Conservation (phyloP, 352 stramenopile genomes). For the Pythium utonaiense region DNA sequence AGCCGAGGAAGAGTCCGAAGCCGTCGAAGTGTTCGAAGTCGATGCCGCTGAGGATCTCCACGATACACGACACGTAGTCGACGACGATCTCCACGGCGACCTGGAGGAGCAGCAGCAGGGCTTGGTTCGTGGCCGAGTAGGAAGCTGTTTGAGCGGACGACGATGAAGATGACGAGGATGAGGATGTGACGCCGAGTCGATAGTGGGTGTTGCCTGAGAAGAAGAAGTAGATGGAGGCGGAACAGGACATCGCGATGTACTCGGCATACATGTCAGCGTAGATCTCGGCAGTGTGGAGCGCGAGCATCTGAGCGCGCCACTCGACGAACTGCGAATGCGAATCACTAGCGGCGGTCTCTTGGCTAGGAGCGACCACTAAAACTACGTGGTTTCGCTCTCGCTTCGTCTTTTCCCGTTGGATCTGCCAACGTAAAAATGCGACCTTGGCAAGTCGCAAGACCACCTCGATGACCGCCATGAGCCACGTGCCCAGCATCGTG, state of each 20-base stretch:
- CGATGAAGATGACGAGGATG: conserved; percentile 22
- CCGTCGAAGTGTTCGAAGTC: not conserved
- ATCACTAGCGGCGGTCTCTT: too few relatives aligned
- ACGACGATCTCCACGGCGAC: conserved; percentile 6
- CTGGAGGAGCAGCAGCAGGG: too few relatives aligned
- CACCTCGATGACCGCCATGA: conserved; percentile 22
- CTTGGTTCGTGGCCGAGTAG: too few relatives aligned
- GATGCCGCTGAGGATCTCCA: conserved; percentile 2
- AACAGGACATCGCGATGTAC: conserved; percentile 42
- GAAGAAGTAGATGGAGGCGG: conserved; percentile 29
- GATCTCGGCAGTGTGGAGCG: conserved; percentile 22
- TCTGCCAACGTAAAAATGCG: conserved; percentile 3
- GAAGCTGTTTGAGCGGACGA: too few relatives aligned
- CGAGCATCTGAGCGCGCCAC: conserved; percentile 16
- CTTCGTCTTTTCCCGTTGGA: not conserved
- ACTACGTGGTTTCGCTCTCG: not conserved
- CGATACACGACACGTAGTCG: conserved; percentile 1
- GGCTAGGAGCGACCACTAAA: too few relatives aligned
- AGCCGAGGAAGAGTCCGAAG: not conserved
- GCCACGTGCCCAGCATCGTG: not conserved
- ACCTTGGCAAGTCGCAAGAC: conserved; percentile 12
- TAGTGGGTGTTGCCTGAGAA: conserved; percentile 31
- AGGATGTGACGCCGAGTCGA: not conserved
- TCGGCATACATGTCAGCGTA: conserved; percentile 46
- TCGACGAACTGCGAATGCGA: conserved; percentile 20